These are phyloP conservation scores for Silene conica DNA, from an alignment of 148 eudicot genomes.

Conservation along the genomic window DNA sequence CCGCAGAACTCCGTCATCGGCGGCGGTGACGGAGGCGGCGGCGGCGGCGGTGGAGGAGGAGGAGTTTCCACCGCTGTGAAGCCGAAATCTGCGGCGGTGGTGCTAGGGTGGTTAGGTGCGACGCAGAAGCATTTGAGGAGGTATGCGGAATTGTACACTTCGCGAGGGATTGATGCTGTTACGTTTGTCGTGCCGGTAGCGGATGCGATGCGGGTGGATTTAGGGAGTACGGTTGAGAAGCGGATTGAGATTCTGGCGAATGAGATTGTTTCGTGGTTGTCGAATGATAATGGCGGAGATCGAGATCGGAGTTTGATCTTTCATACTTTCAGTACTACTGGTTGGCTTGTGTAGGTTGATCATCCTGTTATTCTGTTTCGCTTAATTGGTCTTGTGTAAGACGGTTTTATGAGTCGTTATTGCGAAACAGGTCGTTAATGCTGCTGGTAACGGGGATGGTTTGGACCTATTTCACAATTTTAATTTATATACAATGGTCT, in stretches of 20 bases:
- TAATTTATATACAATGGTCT: too few species aligned
- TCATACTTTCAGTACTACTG: conserved; percentile 94
- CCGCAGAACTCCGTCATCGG: conserved; percentile 9
- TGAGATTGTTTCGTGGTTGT: conserved; percentile 64
- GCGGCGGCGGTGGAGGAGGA: conserved; percentile 45
- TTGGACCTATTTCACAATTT: too few species aligned
- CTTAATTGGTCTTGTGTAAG: too few species aligned
- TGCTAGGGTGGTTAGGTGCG: conserved; percentile 89
- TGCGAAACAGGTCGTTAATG: too few species aligned
- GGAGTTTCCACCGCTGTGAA: conserved; percentile 8
- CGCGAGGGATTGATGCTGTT: conserved; percentile 53
- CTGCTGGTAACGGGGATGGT: too few species aligned
- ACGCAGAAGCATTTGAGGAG: conserved; percentile 64
- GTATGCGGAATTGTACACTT: conserved; percentile 65
- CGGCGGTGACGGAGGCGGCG: conserved; percentile 28
- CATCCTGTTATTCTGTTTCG: too few species aligned
- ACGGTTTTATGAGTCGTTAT: too few species aligned
- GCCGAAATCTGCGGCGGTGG: conserved; percentile 55
- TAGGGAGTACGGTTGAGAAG: conserved; percentile 59
- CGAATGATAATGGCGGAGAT: conserved; percentile 30
- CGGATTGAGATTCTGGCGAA: conserved; percentile 36
- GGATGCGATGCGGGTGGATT: conserved; percentile 62
- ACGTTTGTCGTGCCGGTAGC: conserved; percentile 64
- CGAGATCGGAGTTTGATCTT: conserved; percentile 55
- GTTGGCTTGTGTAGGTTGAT: conserved; percentile 96